Conservation (phyloP, 495 filamentous ascomycete species). For the Penicillium turbatum region DNA sequence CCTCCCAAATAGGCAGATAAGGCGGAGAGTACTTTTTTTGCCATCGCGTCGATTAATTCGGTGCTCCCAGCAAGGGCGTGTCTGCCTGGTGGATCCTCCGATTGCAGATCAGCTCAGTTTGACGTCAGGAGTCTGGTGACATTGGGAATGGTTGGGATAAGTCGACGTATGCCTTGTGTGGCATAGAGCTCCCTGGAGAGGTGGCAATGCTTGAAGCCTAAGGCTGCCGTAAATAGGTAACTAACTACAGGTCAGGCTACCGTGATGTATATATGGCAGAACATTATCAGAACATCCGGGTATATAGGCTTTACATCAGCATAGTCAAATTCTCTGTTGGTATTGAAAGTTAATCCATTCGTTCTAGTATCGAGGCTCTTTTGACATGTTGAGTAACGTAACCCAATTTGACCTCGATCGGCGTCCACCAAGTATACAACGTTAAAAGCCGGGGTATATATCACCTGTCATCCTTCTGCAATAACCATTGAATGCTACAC, state of each 20-base stretch:
- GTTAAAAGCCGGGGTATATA: neutral
- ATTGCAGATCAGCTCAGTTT: neutral
- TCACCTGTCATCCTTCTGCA: neutral
- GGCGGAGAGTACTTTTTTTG: conserved; percentile 32
- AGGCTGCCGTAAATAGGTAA: neutral
- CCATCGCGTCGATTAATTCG: conserved; percentile 7
- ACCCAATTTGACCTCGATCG: neutral
- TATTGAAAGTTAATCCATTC: neutral
- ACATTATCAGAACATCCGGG: too few relatives aligned
- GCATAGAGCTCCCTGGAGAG: neutral
- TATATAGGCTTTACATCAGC: neutral
- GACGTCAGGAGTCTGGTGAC: neutral
- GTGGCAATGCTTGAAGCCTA: neutral
- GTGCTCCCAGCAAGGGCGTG: neutral
- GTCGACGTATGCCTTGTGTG: neutral
- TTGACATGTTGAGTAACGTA: neutral
- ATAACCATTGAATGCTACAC: neutral
- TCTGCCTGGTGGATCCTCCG: conserved; percentile 1
- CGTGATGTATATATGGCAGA: neutral
- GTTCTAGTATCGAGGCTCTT: neutral
- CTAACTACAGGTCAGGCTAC: neutral
- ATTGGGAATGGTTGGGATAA: neutral
- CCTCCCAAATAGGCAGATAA: conserved; percentile 23
- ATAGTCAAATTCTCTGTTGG: neutral
- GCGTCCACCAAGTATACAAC: neutral